Conservation (phyloP, 148 eudicot genomes). For the Fagopyrum tataricum region DNA sequence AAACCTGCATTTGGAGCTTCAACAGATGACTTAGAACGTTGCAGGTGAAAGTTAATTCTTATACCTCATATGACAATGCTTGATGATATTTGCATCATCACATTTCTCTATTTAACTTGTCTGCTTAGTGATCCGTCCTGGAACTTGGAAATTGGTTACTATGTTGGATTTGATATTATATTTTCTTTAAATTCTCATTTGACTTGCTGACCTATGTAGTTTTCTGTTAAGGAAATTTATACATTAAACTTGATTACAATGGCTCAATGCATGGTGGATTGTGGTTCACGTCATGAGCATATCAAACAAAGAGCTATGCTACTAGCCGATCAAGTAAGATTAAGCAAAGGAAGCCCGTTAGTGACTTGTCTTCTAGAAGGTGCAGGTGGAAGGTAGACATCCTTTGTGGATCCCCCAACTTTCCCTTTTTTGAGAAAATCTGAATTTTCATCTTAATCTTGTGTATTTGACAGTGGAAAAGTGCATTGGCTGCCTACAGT, state of each 20-base stretch:
- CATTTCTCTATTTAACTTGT: neutral
- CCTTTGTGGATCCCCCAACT: conserved; percentile 1
- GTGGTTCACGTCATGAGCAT: conserved; percentile 87
- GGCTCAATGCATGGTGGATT: conserved; percentile 88
- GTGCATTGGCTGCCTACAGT: conserved; percentile 91
- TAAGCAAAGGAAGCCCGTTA: conserved; percentile 89
- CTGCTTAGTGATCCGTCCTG: neutral
- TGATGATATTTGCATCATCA: neutral
- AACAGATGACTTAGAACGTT: conserved; percentile 88
- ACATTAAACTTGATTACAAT: neutral
- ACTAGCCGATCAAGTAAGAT: conserved; percentile 86
- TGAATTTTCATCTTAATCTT: conserved; percentile 12
- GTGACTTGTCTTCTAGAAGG: conserved; percentile 95
- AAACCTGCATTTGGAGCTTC: conserved; percentile 97
- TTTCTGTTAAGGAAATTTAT: neutral
- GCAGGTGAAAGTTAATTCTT: conserved; percentile 48
- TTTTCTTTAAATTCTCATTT: neutral
- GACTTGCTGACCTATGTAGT: neutral
- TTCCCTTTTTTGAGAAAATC: neutral
- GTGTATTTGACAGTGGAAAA: conserved; percentile 57
- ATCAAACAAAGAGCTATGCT: conserved; percentile 81
- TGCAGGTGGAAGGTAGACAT: conserved; percentile 72
- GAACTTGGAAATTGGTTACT: neutral
- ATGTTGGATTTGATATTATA: neutral
- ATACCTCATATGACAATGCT: neutral